These are phyloP conservation scores for Pyrenophora teres DNA, from an alignment of 2,329 filamentous ascomycete genomes.

Conservation along the genomic window DNA sequence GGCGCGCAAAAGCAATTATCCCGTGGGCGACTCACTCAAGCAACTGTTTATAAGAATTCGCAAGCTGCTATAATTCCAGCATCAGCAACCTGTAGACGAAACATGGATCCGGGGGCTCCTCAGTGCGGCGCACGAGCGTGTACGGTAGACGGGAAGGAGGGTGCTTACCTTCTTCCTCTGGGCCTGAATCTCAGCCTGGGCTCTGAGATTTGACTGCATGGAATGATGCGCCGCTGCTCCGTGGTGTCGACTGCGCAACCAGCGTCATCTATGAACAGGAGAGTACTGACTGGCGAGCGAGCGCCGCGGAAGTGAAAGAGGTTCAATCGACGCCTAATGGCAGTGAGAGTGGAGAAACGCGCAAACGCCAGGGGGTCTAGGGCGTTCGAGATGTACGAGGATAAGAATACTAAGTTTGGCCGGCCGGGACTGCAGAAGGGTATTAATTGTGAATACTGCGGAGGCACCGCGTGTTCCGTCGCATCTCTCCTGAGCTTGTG, in stretches of 20 bases:
- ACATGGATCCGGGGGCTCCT: slow-evolving; percentile 6
- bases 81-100: slow-evolving; percentile 6
- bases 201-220: slow-evolving; percentile 53
- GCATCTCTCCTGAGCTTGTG: slow-evolving; percentile 22
- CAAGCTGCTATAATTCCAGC: slow-evolving; percentile 66
- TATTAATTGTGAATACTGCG: slow-evolving; percentile 14
- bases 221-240: slow-evolving; percentile 41
- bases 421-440: slow-evolving; percentile 1
- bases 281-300: slow-evolving; percentile 28
- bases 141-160: neutral
- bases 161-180: slow-evolving; percentile 61
- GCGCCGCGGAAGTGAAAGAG: slow-evolving; percentile 21
- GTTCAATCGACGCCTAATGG: slow-evolving; percentile 14
- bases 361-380: slow-evolving; percentile 33
- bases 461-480: slow-evolving; percentile 2
- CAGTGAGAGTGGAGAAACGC: slow-evolving; percentile 12
- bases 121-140: slow-evolving; percentile 9
- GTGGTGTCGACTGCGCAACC: slow-evolving; percentile 32
- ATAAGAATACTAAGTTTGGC: slow-evolving; percentile 12
- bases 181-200: slow-evolving; percentile 63
- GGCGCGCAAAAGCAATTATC: slow-evolving; percentile 6
- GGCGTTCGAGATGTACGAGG: slow-evolving; percentile 11
- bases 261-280: slow-evolving; percentile 43
- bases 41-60: slow-evolving; percentile 93
- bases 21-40: slow-evolving; percentile 71